Conservation (phyloP, 176 grass and related monocot genomes). For the Panicum miliaceum region DNA sequence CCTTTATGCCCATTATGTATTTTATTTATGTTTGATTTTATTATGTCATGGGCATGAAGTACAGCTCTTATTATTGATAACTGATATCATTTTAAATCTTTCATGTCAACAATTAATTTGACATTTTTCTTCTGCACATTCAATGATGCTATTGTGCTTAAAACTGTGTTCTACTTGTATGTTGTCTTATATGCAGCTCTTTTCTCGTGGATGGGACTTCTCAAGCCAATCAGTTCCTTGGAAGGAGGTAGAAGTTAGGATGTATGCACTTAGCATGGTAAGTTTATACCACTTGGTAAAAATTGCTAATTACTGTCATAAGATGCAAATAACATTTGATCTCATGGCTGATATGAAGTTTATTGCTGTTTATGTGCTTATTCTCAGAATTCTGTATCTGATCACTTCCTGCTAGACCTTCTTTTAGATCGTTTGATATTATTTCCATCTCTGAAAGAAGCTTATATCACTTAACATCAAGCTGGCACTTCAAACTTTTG, state of each 20-base stretch:
- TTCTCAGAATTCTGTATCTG: background rate
- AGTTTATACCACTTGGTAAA: slow-evolving; percentile 35
- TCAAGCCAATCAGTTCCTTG: slow-evolving; percentile 76
- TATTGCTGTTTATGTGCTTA: background rate
- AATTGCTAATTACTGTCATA: slow-evolving; percentile 1
- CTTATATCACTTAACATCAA: background rate
- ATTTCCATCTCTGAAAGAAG: slow-evolving; percentile 17
- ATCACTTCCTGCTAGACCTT: background rate
- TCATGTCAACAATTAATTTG: background rate
- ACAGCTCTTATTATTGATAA: slow-evolving; percentile 16
- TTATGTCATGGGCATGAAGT: background rate
- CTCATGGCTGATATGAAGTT: slow-evolving; percentile 7
- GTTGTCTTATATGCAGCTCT: slow-evolving; percentile 63
- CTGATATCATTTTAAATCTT: slow-evolving; percentile 18
- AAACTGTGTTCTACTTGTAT: slow-evolving; percentile 12
- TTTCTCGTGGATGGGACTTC: slow-evolving; percentile 66
- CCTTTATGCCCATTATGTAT: background rate
- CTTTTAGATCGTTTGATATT: background rate
- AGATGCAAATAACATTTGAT: slow-evolving; percentile 24
- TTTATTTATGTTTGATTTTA: background rate
- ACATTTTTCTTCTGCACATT: slow-evolving; percentile 28
- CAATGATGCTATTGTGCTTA: slow-evolving; percentile 19
- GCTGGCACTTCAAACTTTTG: background rate
- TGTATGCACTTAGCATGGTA: slow-evolving; percentile 93
- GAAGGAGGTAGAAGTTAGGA: slow-evolving; percentile 87